phyloP scores from a whole-genome alignment of 306 rosid species.

The Astragalus membranaceus region DNA sequence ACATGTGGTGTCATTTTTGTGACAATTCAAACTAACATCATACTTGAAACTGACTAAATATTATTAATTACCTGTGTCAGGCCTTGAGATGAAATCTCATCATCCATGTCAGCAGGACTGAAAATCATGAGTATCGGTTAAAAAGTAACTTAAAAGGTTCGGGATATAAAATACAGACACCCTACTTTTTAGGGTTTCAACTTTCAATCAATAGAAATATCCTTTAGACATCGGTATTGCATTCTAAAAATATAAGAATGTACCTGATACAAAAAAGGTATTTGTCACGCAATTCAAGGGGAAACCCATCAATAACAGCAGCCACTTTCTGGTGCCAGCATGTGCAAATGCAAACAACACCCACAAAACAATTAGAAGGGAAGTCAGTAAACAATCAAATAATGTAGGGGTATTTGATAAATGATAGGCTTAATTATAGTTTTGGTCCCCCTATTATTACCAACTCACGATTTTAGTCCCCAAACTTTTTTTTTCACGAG shows the following conservation, averaged over 20 bases:
- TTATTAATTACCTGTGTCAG: conserved; percentile 61
- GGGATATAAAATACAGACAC: neutral
- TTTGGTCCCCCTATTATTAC: no score
- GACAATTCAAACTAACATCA: conserved; percentile 18
- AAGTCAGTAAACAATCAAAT: conserved; percentile 7
- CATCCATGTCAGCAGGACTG: conserved; percentile 89
- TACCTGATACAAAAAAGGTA: conserved; percentile 87
- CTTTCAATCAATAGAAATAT: conserved; percentile 14
- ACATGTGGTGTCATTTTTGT: conserved; percentile 4
- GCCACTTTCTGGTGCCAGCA: conserved; percentile 66
- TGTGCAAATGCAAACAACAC: conserved; percentile 24
- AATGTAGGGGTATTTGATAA: neutral
- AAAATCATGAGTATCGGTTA: conserved; percentile 23
- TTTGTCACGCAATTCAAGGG: conserved; percentile 74
- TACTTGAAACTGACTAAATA: conserved; percentile 1
- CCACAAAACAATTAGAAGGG: conserved; percentile 17
- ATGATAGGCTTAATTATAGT: no score
- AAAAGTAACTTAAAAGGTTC: conserved; percentile 7
- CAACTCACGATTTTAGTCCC: no score
- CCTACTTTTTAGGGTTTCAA: neutral
- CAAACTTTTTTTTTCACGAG: no score
- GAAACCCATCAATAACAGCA: conserved; percentile 63
- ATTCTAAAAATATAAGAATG: conserved; percentile 5
- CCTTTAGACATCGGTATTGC: conserved; percentile 1
- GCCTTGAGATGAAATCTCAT: conserved; percentile 81